Percentiles rank a stretch among this genome's conserved stretches.
These are phyloP conservation scores for Ceratocystis papillata DNA, from an alignment of 2,329 filamentous ascomycete genomes.

Conservation along the genomic window DNA sequence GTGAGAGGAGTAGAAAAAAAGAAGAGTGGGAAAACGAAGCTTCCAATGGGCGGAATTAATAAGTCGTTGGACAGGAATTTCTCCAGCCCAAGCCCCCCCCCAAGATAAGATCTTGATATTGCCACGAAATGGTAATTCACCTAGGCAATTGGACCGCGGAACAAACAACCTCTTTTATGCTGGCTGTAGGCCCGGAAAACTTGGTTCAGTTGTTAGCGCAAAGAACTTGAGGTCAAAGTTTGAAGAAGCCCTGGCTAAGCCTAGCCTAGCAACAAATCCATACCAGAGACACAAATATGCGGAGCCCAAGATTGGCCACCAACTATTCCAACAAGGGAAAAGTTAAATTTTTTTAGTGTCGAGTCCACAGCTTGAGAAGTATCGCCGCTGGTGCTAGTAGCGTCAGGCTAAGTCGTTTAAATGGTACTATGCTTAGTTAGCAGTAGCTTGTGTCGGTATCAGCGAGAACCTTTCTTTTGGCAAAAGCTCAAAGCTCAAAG, in stretches of 20 bases:
- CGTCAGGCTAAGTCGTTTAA: slow-evolving; percentile 11
- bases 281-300: slow-evolving; percentile 6
- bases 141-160: background rate
- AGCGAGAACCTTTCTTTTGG: slow-evolving; percentile 2
- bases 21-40: slow-evolving; percentile 1
- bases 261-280: slow-evolving; percentile 4
- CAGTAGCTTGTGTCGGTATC: slow-evolving; percentile 8
- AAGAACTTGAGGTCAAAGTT: slow-evolving; percentile 5
- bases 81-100: background rate
- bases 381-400: slow-evolving; percentile 12
- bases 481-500: slow-evolving; percentile 2
- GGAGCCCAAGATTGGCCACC: slow-evolving; percentile 9
- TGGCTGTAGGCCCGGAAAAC: slow-evolving; percentile 2
- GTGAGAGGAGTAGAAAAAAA: slow-evolving; percentile 6
- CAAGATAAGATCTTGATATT: slow-evolving; percentile 10
- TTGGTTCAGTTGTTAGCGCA: slow-evolving; percentile 9
- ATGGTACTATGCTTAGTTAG: slow-evolving; percentile 5
- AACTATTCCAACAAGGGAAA: slow-evolving; percentile 14
- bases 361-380: slow-evolving; percentile 6
- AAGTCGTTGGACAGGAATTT: background rate
- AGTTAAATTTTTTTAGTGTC: slow-evolving; percentile 8
- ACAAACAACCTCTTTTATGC: slow-evolving; percentile 4
- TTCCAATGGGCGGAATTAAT: slow-evolving; percentile 7
- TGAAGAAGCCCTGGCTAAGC: slow-evolving; percentile 13
- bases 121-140: background rate